phyloP scores from a whole-genome alignment of 1,139 yeast species.

The Suhomyces chickasaworum region DNA sequence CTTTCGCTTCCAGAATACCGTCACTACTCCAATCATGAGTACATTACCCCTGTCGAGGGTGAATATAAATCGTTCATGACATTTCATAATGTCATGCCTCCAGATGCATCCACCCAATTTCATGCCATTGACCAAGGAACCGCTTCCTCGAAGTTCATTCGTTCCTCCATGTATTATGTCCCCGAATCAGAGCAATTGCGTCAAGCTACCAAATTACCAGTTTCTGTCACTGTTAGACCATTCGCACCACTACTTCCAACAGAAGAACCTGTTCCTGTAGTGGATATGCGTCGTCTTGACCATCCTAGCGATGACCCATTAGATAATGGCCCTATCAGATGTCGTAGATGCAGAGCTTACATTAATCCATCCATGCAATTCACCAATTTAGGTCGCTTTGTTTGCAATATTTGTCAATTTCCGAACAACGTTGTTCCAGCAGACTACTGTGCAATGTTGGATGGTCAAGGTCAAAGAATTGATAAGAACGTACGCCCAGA shows the following conservation, averaged over 20 bases:
- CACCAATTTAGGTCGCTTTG: constrained; percentile 62
- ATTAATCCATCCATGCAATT: constrained; percentile 84
- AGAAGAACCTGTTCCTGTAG: constrained; percentile 66
- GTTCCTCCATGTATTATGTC: constrained; percentile 80
- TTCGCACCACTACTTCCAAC: constrained; percentile 61
- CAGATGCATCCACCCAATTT: constrained; percentile 75
- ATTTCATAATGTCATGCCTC: constrained; percentile 76
- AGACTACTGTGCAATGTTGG: constrained; percentile 68
- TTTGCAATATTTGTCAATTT: constrained; percentile 87
- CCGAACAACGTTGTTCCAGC: constrained; percentile 66
- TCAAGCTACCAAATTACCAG: constrained; percentile 72
- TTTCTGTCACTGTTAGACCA: constrained; percentile 80
- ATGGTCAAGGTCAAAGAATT: constrained; percentile 55
- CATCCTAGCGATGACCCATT: constrained; percentile 27
- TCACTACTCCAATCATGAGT: constrained; percentile 52
- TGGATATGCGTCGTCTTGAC: constrained; percentile 55
- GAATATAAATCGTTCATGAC: constrained; percentile 57
- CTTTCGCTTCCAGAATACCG: constrained; percentile 62
- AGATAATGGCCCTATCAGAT: constrained; percentile 75
- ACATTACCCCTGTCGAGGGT: constrained; percentile 33
- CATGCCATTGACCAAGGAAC: constrained; percentile 79
- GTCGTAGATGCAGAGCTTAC: constrained; percentile 88
- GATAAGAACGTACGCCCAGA: constrained; percentile 75
- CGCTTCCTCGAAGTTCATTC: constrained; percentile 76
- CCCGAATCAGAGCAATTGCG: constrained; percentile 77